phyloP scores from a whole-genome alignment of 202 grass and related monocot species.

The Zizania palustris region DNA sequence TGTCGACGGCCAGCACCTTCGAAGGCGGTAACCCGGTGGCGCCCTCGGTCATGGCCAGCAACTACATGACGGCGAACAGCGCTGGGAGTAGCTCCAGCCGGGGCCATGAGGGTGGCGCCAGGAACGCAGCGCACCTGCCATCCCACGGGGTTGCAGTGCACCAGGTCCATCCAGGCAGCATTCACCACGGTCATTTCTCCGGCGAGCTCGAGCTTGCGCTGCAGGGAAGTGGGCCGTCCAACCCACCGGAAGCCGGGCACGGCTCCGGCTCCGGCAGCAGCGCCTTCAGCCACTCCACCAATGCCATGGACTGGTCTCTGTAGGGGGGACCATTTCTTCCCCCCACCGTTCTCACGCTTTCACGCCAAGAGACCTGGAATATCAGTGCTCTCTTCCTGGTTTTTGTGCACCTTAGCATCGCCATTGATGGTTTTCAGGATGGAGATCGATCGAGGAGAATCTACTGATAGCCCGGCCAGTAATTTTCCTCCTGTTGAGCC shows the following conservation, averaged over 20 bases:
- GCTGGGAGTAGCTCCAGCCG: slow-evolving; percentile 19
- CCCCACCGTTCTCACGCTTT: neutral
- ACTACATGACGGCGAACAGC: slow-evolving; percentile 39
- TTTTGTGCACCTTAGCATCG: slow-evolving; percentile 49
- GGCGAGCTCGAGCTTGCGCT: slow-evolving; percentile 81
- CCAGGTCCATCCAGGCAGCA: slow-evolving; percentile 33
- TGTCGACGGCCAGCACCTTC: slow-evolving; percentile 56
- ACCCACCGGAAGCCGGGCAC: slow-evolving; percentile 46
- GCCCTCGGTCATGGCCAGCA: slow-evolving; percentile 42
- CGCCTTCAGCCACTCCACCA: slow-evolving; percentile 53
- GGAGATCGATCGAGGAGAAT: slow-evolving; percentile 29
- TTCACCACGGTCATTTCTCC: slow-evolving; percentile 53
- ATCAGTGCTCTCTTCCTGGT: slow-evolving; percentile 38
- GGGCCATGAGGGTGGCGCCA: slow-evolving; percentile 31
- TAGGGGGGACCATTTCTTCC: slow-evolving; percentile 33
- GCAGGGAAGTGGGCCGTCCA: slow-evolving; percentile 54
- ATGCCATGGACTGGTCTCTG: slow-evolving; percentile 76
- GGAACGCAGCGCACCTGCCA: slow-evolving; percentile 39
- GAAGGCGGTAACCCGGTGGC: slow-evolving; percentile 42
- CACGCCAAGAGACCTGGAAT: slow-evolving; percentile 40
- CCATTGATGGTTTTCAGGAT: slow-evolving; percentile 34
- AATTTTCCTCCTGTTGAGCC: slow-evolving; percentile 33
- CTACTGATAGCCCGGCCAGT: neutral
- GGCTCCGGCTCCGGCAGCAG: slow-evolving; percentile 22
- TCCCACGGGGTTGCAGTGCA: slow-evolving; percentile 36